Evolutionary conservation across 192 early-diverging fungal genomes (phyloP).

Genomic region (Coemansia sp.): DNA sequence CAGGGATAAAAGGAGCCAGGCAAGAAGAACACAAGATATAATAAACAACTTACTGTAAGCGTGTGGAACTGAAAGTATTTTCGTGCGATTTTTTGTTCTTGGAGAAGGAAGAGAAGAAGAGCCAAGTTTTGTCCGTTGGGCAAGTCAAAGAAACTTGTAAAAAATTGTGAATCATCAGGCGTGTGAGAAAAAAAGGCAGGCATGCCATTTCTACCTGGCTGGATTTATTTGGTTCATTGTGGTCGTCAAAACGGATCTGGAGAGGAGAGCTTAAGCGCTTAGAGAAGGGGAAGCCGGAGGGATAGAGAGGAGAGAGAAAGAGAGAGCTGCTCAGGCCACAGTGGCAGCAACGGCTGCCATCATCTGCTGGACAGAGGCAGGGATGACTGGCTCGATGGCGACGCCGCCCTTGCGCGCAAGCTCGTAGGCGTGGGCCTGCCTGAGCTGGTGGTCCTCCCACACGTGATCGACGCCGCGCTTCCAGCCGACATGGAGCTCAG

Average conservation of each 20-base stretch:
- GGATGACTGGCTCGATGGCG: slow-evolving; percentile 38
- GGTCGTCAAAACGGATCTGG: background rate
- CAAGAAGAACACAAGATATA: background rate
- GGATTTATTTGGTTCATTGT: no score
- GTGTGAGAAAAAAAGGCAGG: no score
- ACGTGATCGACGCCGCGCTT: slow-evolving; percentile 51
- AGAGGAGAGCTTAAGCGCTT: background rate
- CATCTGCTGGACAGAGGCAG: slow-evolving; percentile 49
- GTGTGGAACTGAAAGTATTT: no score
- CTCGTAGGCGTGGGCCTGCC: slow-evolving; percentile 49
- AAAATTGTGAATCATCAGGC: no score
- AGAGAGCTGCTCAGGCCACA: slow-evolving; percentile 6
- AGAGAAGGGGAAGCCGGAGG: background rate
- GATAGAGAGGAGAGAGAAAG: background rate
- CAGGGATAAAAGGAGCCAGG: no score
- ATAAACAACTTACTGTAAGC: slow-evolving; percentile 17
- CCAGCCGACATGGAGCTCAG: slow-evolving; percentile 50
- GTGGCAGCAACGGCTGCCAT: slow-evolving; percentile 30
- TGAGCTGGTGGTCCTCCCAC: slow-evolving; percentile 52
- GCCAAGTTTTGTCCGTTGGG: no score
- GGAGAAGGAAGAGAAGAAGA: no score
- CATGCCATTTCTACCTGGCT: no score
- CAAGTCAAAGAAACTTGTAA: no score
- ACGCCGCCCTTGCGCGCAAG: slow-evolving; percentile 48
- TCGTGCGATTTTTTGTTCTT: no score